A percentile compares a stretch with the other conserved stretches of the same genome.
Conservation (phyloP, 371 early-diverging fungal genomes). For the Syncephalastrum monosporum region DNA sequence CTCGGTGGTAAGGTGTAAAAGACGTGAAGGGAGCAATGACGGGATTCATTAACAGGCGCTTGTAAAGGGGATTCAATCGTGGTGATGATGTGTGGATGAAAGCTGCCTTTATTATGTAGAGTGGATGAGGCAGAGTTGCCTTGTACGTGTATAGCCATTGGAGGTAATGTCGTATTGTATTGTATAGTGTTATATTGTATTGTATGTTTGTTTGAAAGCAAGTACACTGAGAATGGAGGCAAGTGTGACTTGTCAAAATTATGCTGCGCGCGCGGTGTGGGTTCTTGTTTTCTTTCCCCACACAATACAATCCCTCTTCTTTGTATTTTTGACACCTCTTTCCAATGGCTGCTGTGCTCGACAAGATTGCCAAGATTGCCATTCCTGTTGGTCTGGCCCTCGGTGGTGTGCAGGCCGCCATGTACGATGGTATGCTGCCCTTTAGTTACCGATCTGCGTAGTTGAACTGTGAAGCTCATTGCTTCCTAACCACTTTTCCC, state of each 20-base stretch:
- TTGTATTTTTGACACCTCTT: background rate
- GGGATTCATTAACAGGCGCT: background rate
- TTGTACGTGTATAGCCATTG: no score
- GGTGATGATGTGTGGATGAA: constrained; percentile 44
- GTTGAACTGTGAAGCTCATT: background rate
- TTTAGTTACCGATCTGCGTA: background rate
- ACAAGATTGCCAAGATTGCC: constrained; percentile 59
- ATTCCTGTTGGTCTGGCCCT: constrained; percentile 65
- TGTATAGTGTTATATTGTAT: no score
- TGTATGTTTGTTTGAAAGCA: no score
- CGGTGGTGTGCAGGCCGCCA: constrained; percentile 70
- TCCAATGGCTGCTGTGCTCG: constrained; percentile 40
- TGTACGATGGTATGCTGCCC: constrained; percentile 83
- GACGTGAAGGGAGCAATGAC: constrained; percentile 29
- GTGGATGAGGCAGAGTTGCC: background rate
- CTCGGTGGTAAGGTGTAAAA: constrained; percentile 43
- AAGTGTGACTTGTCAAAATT: no score
- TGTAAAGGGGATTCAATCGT: constrained; percentile 3
- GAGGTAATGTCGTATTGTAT: no score
- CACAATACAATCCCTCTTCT: no score
- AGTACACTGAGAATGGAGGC: no score
- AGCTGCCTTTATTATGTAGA: constrained; percentile 18
- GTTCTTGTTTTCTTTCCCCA: no score
- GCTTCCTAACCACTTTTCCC: background rate
- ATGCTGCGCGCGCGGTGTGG: no score